phyloP scores from a whole-genome alignment of 352 stramenopile genomes.

The Globisporangium radiosum region DNA sequence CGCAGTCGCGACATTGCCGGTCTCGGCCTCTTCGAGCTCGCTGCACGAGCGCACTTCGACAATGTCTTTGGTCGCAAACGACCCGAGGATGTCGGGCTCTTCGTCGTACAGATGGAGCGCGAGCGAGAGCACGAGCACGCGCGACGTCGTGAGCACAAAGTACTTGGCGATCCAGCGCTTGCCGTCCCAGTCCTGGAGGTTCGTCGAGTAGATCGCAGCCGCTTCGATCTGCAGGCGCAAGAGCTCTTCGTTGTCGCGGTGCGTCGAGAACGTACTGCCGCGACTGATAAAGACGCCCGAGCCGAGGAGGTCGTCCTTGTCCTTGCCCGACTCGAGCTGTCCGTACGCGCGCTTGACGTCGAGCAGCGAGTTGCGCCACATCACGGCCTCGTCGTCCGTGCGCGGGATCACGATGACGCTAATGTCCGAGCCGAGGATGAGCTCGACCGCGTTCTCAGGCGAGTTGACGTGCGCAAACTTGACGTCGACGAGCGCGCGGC shows the following conservation, averaged over 20 bases:
- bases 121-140: constrained; percentile 73
- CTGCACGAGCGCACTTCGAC: constrained; percentile 73
- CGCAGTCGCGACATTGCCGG: constrained; percentile 38
- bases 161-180: constrained; percentile 88
- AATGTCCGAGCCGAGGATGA: constrained; percentile 68
- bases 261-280: constrained; percentile 76
- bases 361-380: constrained; percentile 74
- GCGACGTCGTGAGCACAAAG: constrained; percentile 78
- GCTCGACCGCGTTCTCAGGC: constrained; percentile 78
- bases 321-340: constrained; percentile 64
- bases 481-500: constrained; percentile 72
- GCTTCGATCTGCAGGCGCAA: constrained; percentile 78
- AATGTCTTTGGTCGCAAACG: constrained; percentile 77
- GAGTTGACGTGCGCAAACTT: constrained; percentile 81
- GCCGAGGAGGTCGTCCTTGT: constrained; percentile 68
- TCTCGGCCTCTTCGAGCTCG: constrained; percentile 63
- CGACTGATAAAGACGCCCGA: constrained; percentile 79
- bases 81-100: constrained; percentile 78
- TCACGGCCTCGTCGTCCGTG: constrained; percentile 78
- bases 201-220: constrained; percentile 74
- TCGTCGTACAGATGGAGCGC: constrained; percentile 84
- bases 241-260: constrained; percentile 83
- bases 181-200: constrained; percentile 82
- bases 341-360: constrained; percentile 82
- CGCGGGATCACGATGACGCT: constrained; percentile 80